phyloP scores from a whole-genome alignment of 2,329 filamentous ascomycete genomes.

The Sphaerulina vaccinii region DNA sequence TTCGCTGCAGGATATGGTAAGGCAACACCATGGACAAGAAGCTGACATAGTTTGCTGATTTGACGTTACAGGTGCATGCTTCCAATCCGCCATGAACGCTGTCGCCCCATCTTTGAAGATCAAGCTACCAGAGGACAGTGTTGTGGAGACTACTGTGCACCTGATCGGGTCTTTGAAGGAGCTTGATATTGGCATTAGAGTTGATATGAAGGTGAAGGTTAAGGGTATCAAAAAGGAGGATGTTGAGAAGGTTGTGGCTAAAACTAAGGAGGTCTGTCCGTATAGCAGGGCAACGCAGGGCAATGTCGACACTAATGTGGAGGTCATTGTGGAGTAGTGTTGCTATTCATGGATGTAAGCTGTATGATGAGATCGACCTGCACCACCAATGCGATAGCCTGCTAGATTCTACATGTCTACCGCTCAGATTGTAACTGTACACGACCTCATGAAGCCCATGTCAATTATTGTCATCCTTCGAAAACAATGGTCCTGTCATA shows the following conservation, averaged over 20 bases:
- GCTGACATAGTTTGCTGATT: not conserved
- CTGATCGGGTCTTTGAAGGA: conserved; percentile 48
- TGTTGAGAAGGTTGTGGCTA: conserved; percentile 38
- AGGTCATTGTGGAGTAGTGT: conserved; percentile 18
- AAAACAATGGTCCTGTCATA: conserved; percentile 36
- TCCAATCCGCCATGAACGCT: conserved; percentile 50
- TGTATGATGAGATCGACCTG: no score
- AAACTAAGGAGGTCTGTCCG: conserved; percentile 39
- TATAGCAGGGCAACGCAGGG: conserved; percentile 38
- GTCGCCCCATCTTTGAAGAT: conserved; percentile 43
- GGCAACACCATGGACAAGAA: not conserved
- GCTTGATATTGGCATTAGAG: conserved; percentile 47
- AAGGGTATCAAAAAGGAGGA: conserved; percentile 35
- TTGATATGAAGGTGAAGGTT: conserved; percentile 45
- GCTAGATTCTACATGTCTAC: no score
- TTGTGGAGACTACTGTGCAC: conserved; percentile 46
- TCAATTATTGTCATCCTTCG: not conserved
- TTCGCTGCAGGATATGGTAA: conserved; percentile 49
- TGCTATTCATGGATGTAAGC: no score
- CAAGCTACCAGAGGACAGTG: conserved; percentile 45
- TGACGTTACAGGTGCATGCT: conserved; percentile 38
- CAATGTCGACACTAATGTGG: conserved; percentile 34
- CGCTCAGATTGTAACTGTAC: no score
- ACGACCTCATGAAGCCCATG: no score
- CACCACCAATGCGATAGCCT: no score